A percentile compares a stretch with the other conserved stretches of the same genome.
Conservation (phyloP, 1,284 basidiomycete genomes). For the Hortiboletus rubellus region DNA sequence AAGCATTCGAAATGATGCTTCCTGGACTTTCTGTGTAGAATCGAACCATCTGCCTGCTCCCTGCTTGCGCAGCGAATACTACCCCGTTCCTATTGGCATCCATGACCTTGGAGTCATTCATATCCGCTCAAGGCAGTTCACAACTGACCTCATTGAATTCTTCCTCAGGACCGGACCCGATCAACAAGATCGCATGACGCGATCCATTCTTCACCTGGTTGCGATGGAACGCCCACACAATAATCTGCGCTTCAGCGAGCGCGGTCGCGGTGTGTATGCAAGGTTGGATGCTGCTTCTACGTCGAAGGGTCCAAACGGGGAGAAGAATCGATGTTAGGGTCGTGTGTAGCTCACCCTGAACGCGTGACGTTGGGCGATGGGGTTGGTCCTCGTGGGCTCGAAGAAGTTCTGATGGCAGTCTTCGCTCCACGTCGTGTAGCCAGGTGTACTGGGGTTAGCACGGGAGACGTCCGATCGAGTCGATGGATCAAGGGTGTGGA, state of each 20-base stretch:
- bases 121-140: constrained; percentile 46
- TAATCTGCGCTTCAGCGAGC: neutral
- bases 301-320: neutral
- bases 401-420: neutral
- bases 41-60: neutral
- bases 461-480: no score
- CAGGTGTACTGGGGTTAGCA: neutral
- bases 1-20: constrained; percentile 77
- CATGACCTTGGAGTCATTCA: neutral
- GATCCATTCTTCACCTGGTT: neutral
- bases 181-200: neutral
- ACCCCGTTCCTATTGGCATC: neutral
- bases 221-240: constrained; percentile 46
- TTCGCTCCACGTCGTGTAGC: neutral
- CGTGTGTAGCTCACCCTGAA: neutral
- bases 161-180: constrained; percentile 43
- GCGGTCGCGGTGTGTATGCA: constrained; percentile 27
- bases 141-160: constrained; percentile 60
- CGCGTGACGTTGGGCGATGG: neutral
- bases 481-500: neutral
- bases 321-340: neutral
- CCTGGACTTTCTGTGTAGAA: constrained; percentile 38
- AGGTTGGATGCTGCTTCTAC: neutral
- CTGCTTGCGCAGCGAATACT: neutral
- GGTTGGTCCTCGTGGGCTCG: neutral